Percentiles rank a stretch among this genome's conserved stretches.
phyloP scores from a whole-genome alignment of 2,329 filamentous ascomycete species.

The Massarina eburnea region DNA sequence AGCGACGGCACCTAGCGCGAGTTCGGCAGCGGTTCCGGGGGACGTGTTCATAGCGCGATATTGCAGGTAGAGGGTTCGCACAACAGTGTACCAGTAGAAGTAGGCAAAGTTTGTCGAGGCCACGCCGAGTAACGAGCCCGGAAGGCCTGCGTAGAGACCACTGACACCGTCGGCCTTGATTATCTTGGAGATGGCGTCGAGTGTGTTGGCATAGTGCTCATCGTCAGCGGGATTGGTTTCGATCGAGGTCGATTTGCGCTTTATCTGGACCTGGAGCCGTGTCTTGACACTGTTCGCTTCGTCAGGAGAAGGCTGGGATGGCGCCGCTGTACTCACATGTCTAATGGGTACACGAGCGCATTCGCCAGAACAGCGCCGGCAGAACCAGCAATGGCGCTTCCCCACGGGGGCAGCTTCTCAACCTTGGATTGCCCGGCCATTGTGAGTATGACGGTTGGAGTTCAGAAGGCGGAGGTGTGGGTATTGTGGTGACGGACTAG shows the following conservation, averaged over 20 bases:
- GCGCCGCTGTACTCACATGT: slow-evolving; percentile 68
- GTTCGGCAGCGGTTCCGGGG: slow-evolving; percentile 78
- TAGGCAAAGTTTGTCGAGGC: slow-evolving; percentile 99
- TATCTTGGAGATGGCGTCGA: slow-evolving; percentile 88
- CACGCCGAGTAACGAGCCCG: slow-evolving; percentile 83
- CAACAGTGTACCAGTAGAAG: slow-evolving; percentile 97
- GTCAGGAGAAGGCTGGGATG: neutral
- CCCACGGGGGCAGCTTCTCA: slow-evolving; percentile 81
- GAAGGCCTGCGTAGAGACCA: slow-evolving; percentile 88
- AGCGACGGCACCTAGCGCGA: slow-evolving; percentile 81
- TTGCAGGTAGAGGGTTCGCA: slow-evolving; percentile 75
- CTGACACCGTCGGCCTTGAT: slow-evolving; percentile 73
- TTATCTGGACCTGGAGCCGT: slow-evolving; percentile 90
- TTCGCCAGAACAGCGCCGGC: slow-evolving; percentile 94
- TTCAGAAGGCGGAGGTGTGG: neutral
- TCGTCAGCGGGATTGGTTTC: slow-evolving; percentile 51
- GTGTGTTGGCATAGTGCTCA: slow-evolving; percentile 80
- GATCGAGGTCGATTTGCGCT: slow-evolving; percentile 51
- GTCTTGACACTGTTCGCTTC: slow-evolving; percentile 77
- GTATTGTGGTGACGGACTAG: slow-evolving; percentile 6
- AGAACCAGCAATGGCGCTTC: slow-evolving; percentile 86
- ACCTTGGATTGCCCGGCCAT: slow-evolving; percentile 66
- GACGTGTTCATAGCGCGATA: slow-evolving; percentile 60
- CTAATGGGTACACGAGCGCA: slow-evolving; percentile 90
- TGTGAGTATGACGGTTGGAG: slow-evolving; percentile 1